Base-by-base conservation (phyloP, 2,329 filamentous ascomycete species). In the Elsinoe necatrix region DNA sequence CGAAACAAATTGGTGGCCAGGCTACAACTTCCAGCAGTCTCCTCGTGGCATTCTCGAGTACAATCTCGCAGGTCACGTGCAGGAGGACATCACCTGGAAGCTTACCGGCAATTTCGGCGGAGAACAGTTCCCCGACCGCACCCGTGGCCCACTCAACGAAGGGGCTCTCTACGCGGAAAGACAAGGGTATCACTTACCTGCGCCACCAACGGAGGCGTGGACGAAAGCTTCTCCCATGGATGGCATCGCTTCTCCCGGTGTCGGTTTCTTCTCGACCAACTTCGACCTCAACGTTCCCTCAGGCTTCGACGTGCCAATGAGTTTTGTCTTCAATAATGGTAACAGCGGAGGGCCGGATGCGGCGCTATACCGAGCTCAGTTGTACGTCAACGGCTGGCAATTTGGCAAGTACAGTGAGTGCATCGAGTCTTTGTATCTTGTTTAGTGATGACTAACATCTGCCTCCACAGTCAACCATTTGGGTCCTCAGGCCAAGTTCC, bases 301-400 rank as follows among this genome's bases (percentile, higher is more conserved):
- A 0, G 69, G 70, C 29, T 82, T 78, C 66, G 82, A 86, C 59
- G 75, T 83, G 3, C 82, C 83, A 0, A 62, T 85, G 1, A 73
- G 73, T 0, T 82, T 86, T 59, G 72, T 72, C 1, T 84, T 85
- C 64, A 58, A 63, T 23, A 61, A 61, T 23, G 37, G 31, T 11
- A 75, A 75, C 57, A 69, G 69, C 1, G 72, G 72, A 0, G 62
- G 60, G 3, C 65, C 58, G 63, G 58, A 18, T 65, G 2, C 5
- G 21, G 62, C 58, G 35, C 67, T 72, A 3, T 85, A 84, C 60
- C 74, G 85, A 14, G 80, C 75, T 1, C 77, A 84, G 61, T 70
- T 89, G 7, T 89, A 79, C 65, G 80, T 89, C 34, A 89, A 89
- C 62, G 86, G 86, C 0, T 89, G 82, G 69, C 85, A 89, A 67